Base-by-base conservation (phyloP, 2,329 filamentous ascomycete genomes). In the Chaetothyriales sp. region DNA sequence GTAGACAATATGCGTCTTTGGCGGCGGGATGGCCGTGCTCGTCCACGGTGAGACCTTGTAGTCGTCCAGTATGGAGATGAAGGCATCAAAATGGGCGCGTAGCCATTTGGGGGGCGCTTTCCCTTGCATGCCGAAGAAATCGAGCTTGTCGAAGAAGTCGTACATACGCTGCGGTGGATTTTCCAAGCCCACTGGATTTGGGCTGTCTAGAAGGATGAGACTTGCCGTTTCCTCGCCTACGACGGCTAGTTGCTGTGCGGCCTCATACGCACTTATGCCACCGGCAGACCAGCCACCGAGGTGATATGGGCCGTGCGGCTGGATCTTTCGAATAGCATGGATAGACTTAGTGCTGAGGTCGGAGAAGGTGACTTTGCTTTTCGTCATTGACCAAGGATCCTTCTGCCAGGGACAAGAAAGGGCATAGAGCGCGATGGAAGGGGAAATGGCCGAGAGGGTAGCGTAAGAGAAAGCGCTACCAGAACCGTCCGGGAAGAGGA, bases 221-320 rank as follows among this genome's bases (percentile, higher is more conserved):
- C 76, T 68, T 5, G 76, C 74, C 1, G 85, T 78, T 10, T 55
- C 63, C 45, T 84, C 77, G 15, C 77, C 76, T 2, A 72, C 73
- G 55, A 74, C 73, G 53, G 73, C 73, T 15, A 86, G 72, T 56
- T 82, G 77, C 50, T 76, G 75, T 58, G 80, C 76, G 8, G 81
- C 80, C 59, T 85, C 80, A 61, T 78, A 86, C 44, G 83, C 82
- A 54, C 82, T 81, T 47, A 86, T 82, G 37, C 85, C 84, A 22
- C 85, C 85, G 1, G 83, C 84, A n/a, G 80, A 85, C 85, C 84
- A 89, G 20, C 85, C 85, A 15, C 80, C 77, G 1, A 88, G 67
- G 48, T 76, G 74, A 66, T 86, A 86, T 0, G 82, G 81, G 0
- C 72, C 70, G 10, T 66, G 64, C 4, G 73, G 69, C 56, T 77